Percentiles rank a stretch among this genome's conserved stretches.
These are phyloP conservation scores for Hemisphaericaspora nanyangensis DNA, from an alignment of 805 yeast species.

Conservation along the genomic window DNA sequence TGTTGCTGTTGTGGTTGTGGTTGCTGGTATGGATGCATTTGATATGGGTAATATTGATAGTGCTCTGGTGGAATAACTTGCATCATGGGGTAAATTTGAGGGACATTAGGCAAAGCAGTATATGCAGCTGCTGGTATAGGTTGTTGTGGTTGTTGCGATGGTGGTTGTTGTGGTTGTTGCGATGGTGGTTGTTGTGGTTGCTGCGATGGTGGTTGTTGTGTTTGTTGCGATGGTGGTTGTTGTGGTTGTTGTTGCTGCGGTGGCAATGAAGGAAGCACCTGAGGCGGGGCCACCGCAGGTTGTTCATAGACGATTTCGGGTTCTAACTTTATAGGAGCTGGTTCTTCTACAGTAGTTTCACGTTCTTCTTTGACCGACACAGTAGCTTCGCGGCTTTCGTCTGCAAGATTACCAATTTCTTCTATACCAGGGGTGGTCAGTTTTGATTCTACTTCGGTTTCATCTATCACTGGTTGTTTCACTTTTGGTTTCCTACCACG, in stretches of 20 bases:
- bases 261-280: too few relatives aligned
- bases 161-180: background rate
- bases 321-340: background rate
- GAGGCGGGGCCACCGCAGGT: background rate
- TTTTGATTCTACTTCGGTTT: background rate
- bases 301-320: background rate
- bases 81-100: background rate
- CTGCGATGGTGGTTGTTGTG: background rate
- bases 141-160: background rate
- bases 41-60: background rate
- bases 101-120: too few relatives aligned
- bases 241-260: slow-evolving; percentile 2
- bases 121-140: background rate
- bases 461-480: background rate
- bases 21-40: background rate
- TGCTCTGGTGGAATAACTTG: background rate
- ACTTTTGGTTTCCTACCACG: slow-evolving; percentile 3
- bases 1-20: background rate
- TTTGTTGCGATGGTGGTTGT: background rate
- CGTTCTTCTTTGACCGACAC: background rate
- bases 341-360: background rate
- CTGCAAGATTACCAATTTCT: background rate
- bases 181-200: slow-evolving; percentile 2
- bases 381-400: background rate
- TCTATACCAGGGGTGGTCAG: background rate